A percentile compares a stretch with the other conserved stretches of the same genome.
These are phyloP conservation scores for Gastrolobium bilobum DNA, from an alignment of 306 rosid genomes.

Conservation along the genomic window DNA sequence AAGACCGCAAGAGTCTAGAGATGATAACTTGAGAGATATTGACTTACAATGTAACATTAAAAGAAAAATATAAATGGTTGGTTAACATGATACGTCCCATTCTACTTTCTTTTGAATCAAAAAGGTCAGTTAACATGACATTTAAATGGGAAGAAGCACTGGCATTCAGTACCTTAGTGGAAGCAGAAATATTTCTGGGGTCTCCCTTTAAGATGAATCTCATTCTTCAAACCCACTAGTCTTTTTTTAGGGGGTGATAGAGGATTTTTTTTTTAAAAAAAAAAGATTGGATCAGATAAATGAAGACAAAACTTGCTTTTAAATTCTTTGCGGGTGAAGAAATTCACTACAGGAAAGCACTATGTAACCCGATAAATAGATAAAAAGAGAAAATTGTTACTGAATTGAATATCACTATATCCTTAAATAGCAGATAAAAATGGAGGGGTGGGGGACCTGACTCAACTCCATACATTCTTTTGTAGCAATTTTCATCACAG, in stretches of 20 bases:
- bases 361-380: background rate
- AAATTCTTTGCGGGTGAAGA: background rate
- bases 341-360: constrained; percentile 29
- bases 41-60: too few relatives aligned
- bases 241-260: background rate
- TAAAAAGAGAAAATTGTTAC: background rate
- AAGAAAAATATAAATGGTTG: too few relatives aligned
- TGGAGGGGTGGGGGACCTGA: constrained; percentile 56
- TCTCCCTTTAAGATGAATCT: constrained; percentile 16
- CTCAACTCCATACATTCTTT: constrained; percentile 54
- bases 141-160: constrained; percentile 26
- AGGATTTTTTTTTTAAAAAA: background rate
- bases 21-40: too few relatives aligned
- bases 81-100: constrained; percentile 15
- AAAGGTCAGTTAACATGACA: background rate
- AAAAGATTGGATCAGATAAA: background rate
- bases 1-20: too few relatives aligned
- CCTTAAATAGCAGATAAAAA: constrained; percentile 35
- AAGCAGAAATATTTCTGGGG: constrained; percentile 9
- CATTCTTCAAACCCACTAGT: background rate
- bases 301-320: background rate
- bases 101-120: constrained; percentile 9
- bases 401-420: background rate
- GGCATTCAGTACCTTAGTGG: background rate
- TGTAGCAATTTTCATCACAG: constrained; percentile 60